Conservation (phyloP, 2,329 filamentous ascomycete species). For the Diplodia scrobiculata region DNA sequence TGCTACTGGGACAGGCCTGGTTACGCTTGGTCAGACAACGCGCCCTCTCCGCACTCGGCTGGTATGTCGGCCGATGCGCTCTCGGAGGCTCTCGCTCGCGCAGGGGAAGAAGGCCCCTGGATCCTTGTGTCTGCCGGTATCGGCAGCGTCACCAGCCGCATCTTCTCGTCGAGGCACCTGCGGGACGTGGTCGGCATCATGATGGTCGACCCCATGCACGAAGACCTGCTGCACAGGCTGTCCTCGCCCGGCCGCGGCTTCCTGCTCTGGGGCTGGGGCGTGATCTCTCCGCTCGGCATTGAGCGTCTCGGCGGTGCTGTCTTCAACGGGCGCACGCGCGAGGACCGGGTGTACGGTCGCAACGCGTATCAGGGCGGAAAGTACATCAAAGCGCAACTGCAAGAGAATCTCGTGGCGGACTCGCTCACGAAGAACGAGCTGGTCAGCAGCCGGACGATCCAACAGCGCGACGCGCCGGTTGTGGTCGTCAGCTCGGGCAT, state of each 20-base stretch:
- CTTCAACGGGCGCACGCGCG: conserved; percentile 75
- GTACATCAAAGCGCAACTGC: conserved; percentile 84
- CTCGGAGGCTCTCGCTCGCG: conserved; percentile 77
- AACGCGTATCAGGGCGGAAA: conserved; percentile 78
- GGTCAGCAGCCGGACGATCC: conserved; percentile 74
- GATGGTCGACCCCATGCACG: conserved; percentile 85
- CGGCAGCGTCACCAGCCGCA: conserved; percentile 83
- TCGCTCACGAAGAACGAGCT: conserved; percentile 85
- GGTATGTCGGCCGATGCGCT: conserved; percentile 89
- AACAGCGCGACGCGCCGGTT: conserved; percentile 72
- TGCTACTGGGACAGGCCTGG: conserved; percentile 96
- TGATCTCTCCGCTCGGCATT: conserved; percentile 83
- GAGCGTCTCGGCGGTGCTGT: conserved; percentile 78
- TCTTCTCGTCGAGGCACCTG: conserved; percentile 84
- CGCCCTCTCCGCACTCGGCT: conserved; percentile 88
- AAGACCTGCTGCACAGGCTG: conserved; percentile 73
- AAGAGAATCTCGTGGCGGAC: conserved; percentile 86
- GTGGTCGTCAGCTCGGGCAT: conserved; percentile 81
- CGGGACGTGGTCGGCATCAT: conserved; percentile 75
- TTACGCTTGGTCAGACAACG: conserved; percentile 84
- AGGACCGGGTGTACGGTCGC: conserved; percentile 82
- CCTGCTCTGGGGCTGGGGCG: conserved; percentile 79
- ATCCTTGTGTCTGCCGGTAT: conserved; percentile 83
- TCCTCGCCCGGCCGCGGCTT: conserved; percentile 73
- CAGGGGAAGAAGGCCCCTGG: conserved; percentile 86